Evolutionary conservation across 75 land plant species (phyloP), one percentile per base, ranked within the genome.

Genomic region (Cunninghamia lanceolata): DNA sequence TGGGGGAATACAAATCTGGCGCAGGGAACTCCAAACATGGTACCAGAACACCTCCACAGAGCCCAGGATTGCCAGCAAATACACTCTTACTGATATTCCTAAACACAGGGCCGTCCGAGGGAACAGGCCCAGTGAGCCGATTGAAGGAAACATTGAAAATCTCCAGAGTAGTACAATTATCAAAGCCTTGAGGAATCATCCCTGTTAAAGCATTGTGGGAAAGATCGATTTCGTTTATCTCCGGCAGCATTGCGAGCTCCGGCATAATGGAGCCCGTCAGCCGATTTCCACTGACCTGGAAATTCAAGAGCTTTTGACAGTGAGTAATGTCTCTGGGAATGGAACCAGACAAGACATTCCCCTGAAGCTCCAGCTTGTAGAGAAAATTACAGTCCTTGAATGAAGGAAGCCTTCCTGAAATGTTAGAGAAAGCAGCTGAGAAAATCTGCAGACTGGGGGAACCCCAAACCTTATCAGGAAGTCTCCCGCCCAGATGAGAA

Each of bases 101-200:
- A 63, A 91, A 88, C 28, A 91, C 35, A 0, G 90, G 45, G 3
- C 95, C 93, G 35, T 88, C 73, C 1, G 90, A 63, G 10, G 97
- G 97, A 3, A 97, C 83, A 0, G 89, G 91, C 8, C 99, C 99
- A 8, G 86, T 68, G 32, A 97, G 92, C 0, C 70, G 86, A 85
- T 95, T 97, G 90, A 82, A 91, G 1, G 96, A 92, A 32, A 95
- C 96, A 77, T 95, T 92, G 88, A 95, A 94, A 81, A 68, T 90
- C 91, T 94, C 96, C 15, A 95, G 53, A 0, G 94, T 95, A 63
- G 76, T 92, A 53, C 94, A 91, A 46, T 94, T 92, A 52, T 87
- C 88, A 75, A 95, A 94, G 47, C 45, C 78, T 7, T 88, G 42
- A 2, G 97, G 97, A 32, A 97, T 94, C 36, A 87, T 50, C 5